Evolutionary conservation across 1,284 basidiomycete species (phyloP), one percentile per base, ranked within the genome.

Genomic region (Ganoderma lingzhi): DNA sequence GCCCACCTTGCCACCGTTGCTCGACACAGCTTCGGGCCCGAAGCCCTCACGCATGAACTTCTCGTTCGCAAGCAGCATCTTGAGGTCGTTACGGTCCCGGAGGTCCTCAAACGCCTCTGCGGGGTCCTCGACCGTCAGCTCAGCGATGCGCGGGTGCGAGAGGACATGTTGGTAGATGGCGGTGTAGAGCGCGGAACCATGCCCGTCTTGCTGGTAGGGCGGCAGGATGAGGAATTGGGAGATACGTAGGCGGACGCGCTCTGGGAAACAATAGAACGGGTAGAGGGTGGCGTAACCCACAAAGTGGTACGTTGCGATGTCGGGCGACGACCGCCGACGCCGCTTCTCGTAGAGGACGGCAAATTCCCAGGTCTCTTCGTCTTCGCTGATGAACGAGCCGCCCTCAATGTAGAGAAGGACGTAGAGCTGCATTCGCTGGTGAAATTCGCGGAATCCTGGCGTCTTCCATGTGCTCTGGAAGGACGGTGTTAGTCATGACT

Each of bases 81-180:
- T 85, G 35, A 99, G 86, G 80, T 99, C 98, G 76, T 94, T 94
- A 62, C 94, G 91, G 82, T 99, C 98, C 44, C 97, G 88, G 65
- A 99, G 85, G 77, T 98, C 96, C 79, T 98, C 96, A 77, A 98
- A 97, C 10, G 94, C 93, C 81, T 99, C 97, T 0, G 96, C 96
- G 0, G 97, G 97, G 79, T 99, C 97, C 83, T 99, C 97, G 28
- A 99, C 94, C 0, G 96, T 98, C 64, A 99, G 84, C 80, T 99
- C 97, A 12, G 92, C 90, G 42, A 98, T 90, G 56, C 87, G 83
- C 0, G 90, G 82, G 51, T 90, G 87, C 8, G 85, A 82, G 45
- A 95, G 82, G 63, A 94, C 87, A 78, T 94, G 88, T 76, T 92
- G 87, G 82, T 97, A 97, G 58, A 97, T 93, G 1, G 95, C 89